Conservation (phyloP, 2,329 filamentous ascomycete genomes). For the Cercospora janseana region DNA sequence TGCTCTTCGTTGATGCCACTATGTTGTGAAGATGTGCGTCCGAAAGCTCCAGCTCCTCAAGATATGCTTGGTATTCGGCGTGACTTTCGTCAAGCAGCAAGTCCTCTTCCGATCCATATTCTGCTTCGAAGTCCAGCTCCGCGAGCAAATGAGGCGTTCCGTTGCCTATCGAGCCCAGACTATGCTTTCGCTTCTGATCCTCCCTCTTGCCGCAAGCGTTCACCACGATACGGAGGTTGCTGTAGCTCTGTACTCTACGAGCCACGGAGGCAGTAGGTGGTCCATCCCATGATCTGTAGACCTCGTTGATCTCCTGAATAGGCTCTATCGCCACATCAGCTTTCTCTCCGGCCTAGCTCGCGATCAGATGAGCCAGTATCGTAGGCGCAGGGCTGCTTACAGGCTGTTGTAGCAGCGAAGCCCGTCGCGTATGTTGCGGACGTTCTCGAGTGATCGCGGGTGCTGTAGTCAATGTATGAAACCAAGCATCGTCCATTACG, state of each 20-base stretch:
- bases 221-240: conserved; percentile 68
- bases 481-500: conserved; percentile 71
- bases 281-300: conserved; percentile 48
- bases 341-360: conserved; percentile 55
- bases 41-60: conserved; percentile 76
- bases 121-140: conserved; percentile 57
- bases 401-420: conserved; percentile 62
- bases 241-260: conserved; percentile 72
- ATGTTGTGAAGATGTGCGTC: conserved; percentile 79
- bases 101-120: conserved; percentile 60
- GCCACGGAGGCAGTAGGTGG: conserved; percentile 66
- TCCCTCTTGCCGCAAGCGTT: conserved; percentile 58
- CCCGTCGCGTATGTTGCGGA: conserved; percentile 61
- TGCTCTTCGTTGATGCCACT: conserved; percentile 71
- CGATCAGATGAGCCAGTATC: conserved; percentile 41
- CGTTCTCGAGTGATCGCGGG: conserved; percentile 52
- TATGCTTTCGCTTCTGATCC: conserved; percentile 41
- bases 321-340: conserved; percentile 55
- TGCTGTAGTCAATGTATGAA: conserved; percentile 61
- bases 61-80: conserved; percentile 80
- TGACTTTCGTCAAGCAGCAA: conserved; percentile 78
- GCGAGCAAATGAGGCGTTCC: conserved; percentile 32
- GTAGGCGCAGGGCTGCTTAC: conserved; percentile 43
- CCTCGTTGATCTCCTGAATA: conserved; percentile 57
- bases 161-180: conserved; percentile 20